These are phyloP conservation scores for Streptanthus diversifolius DNA, from an alignment of 345 rosid species.

Conservation along the genomic window DNA sequence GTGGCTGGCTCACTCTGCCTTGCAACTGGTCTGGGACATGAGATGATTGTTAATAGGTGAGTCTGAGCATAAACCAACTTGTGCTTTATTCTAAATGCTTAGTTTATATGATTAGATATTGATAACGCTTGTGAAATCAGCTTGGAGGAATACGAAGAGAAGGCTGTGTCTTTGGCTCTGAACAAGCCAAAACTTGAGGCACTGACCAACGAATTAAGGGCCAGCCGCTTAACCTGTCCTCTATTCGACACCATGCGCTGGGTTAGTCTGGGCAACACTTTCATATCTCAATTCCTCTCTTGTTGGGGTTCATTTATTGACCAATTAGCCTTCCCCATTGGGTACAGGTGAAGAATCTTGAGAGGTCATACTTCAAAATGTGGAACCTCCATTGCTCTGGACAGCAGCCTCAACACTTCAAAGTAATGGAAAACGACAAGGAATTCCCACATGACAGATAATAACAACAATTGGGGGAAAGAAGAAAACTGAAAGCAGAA, in stretches of 20 bases:
- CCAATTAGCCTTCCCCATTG: background rate
- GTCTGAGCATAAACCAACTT: slow-evolving; percentile 1
- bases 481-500: background rate
- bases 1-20: slow-evolving; percentile 98
- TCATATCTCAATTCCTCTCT: background rate
- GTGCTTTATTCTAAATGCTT: background rate
- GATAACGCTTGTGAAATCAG: slow-evolving; percentile 34
- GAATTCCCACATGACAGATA: slow-evolving; percentile 70
- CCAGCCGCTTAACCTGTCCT: slow-evolving; percentile 77
- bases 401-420: slow-evolving; percentile 74
- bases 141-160: slow-evolving; percentile 91
- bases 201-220: slow-evolving; percentile 60
- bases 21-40: slow-evolving; percentile 96
- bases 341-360: slow-evolving; percentile 82
- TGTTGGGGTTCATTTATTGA: background rate
- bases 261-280: slow-evolving; percentile 46
- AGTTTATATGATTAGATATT: background rate
- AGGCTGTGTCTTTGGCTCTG: slow-evolving; percentile 74
- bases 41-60: slow-evolving; percentile 91
- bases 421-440: slow-evolving; percentile 67
- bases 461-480: background rate
- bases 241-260: slow-evolving; percentile 90
- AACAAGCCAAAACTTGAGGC: slow-evolving; percentile 65
- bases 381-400: slow-evolving; percentile 83
- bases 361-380: slow-evolving; percentile 88